Base-by-base conservation (phyloP, 2,329 filamentous ascomycete genomes). In the Verticillium nubilum region DNA sequence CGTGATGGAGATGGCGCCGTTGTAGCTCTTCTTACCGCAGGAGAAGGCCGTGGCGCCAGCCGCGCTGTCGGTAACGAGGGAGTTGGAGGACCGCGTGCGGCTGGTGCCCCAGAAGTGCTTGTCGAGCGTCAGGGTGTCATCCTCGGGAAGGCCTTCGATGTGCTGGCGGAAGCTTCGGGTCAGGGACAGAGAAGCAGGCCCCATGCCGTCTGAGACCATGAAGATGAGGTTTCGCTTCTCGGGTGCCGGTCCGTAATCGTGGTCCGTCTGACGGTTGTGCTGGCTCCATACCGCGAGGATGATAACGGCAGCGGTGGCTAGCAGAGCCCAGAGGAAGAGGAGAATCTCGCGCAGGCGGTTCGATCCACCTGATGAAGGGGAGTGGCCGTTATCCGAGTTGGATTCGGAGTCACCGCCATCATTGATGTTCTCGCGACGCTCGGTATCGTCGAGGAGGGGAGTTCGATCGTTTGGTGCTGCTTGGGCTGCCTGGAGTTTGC, bases 131-230 rank as follows among this genome's bases (percentile, higher is more conserved):
- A 99, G 81, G 19, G 87, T 87, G 68, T 97, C 86, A 67, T 88
- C 84, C 65, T 84, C 84, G 1, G 91, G 87, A n/a, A 96, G 80
- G 5, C 82, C 85, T 42, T 90, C 83, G 58, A 87, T 81, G 66
- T 88, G 84, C 74, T 99, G 95, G 65, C 90, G 86, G 77, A 89
- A 99, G 70, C 87, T 90, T 59, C 95, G 84, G 6, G 95, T 97
- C 71, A 99, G 75, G 27, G 89, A 90, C 58, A 99, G 81, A 67
- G 91, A 94, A 9, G 95, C 91, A 7, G 95, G 95, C 0, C 95
- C 95, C 95, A 99, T 99, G 69, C 95, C 95, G 73, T 99, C 95
- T 0, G 92, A 97, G 37, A 99, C 94, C 95, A 99, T 99, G 80
- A 99, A 98, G 67, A 99, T 89, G 58, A 99, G 81, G 74, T 98